Percentiles rank a stretch among this genome's conserved stretches.
phyloP scores from a whole-genome alignment of 345 rosid species.

The Acer campestre region DNA sequence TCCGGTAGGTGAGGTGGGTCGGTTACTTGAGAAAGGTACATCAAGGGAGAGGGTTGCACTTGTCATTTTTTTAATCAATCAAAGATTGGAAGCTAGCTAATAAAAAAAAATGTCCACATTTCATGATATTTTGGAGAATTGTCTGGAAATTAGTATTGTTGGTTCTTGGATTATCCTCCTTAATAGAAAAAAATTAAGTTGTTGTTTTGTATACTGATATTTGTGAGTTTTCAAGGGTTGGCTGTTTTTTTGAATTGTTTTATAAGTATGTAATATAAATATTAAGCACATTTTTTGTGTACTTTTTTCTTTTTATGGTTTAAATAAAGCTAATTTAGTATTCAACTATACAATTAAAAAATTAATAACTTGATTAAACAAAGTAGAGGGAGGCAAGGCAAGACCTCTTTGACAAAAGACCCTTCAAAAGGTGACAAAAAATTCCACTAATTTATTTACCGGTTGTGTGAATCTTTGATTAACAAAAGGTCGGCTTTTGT shows the following conservation, averaged over 20 bases:
- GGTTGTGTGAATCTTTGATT: neutral
- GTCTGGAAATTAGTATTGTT: no score
- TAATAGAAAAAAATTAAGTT: no score
- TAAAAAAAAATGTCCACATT: neutral
- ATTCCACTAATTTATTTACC: slow-evolving; percentile 13
- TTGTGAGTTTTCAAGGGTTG: neutral
- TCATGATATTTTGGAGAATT: neutral
- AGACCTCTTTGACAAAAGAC: slow-evolving; percentile 5
- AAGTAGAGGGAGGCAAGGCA: neutral
- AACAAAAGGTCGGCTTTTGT: slow-evolving; percentile 11
- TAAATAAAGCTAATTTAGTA: slow-evolving; percentile 1
- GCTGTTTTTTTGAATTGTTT: neutral
- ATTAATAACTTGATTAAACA: slow-evolving; percentile 7
- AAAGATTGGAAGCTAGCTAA: neutral
- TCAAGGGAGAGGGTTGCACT: slow-evolving; percentile 12
- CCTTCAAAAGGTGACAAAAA: slow-evolving; percentile 7
- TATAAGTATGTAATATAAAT: neutral
- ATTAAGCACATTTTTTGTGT: neutral
- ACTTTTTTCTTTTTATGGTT: neutral
- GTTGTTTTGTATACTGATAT: no score
- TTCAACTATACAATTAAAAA: neutral
- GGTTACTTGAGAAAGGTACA: slow-evolving; percentile 42
- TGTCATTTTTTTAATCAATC: slow-evolving; percentile 7
- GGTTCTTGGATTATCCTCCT: no score
- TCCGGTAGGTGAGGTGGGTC: slow-evolving; percentile 34